phyloP scores from a whole-genome alignment of 192 early-diverging fungal genomes.

The Entomortierella parvispora region DNA sequence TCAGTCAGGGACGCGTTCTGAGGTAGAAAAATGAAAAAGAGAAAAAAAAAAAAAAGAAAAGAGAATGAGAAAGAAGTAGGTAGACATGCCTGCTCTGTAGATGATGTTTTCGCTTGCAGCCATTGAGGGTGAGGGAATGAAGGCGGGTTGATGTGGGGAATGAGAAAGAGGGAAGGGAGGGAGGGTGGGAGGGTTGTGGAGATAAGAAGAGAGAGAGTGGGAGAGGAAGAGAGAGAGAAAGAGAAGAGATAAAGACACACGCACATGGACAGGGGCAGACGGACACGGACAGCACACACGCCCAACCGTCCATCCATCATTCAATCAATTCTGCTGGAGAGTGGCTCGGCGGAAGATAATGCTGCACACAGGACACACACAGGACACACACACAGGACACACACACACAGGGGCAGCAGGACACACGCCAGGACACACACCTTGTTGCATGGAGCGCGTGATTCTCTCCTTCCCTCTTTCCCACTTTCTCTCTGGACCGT shows the following conservation, averaged over 20 bases:
- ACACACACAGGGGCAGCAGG: neutral
- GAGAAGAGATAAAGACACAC: neutral
- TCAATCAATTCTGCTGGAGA: too few relatives aligned
- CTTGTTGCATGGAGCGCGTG: neutral
- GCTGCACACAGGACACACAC: too few relatives aligned
- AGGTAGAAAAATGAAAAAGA: neutral
- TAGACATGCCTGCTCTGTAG: slow-evolving; percentile 43
- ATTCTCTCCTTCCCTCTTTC: neutral
- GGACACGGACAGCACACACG: too few relatives aligned
- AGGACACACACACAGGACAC: slow-evolving; percentile 1
- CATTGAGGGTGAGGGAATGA: slow-evolving; percentile 11
- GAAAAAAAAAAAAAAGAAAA: neutral
- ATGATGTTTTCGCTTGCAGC: slow-evolving; percentile 51
- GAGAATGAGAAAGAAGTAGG: neutral
- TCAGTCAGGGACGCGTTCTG: neutral
- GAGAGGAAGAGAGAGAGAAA: neutral
- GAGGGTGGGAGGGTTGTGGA: neutral
- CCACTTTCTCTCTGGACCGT: neutral
- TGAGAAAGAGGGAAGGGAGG: too few relatives aligned
- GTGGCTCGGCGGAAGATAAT: too few relatives aligned
- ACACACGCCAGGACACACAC: too few relatives aligned
- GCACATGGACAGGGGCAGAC: neutral
- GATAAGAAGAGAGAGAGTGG: slow-evolving; percentile 2
- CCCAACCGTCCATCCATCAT: too few relatives aligned
- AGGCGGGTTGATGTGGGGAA: neutral